Evolutionary conservation across 352 stramenopile species (phyloP), one percentile per base, ranked within the genome.

Genomic region (Globisporangium apiculatum): DNA sequence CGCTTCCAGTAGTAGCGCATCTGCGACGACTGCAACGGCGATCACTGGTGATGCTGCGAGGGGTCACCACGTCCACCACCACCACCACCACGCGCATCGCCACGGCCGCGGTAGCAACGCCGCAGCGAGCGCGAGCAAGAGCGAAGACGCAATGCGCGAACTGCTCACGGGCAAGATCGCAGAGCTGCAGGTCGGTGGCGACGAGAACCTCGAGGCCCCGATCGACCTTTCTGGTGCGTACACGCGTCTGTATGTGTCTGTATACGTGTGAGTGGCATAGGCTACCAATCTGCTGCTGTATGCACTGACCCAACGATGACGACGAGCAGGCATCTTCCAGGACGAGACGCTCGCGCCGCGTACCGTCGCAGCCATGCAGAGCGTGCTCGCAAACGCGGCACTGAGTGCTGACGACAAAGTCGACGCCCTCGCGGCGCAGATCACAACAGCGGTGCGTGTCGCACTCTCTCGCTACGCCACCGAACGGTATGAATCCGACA

Each of bases 101-200:
- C 66, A 72, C 53, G 50, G 55, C 35, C 62, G 65, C 54, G 54
- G 48, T 42, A 72, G 72, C 15, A 53, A 62, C 56, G 68, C 53
- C 37, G 54, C 35, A 69, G 58, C 55, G 18, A 70, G 57, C 45
- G 48, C 17, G 64, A 55, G 53, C 56, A 52, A 17, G 37, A 54
- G 15, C 1, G 83, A 89, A 53, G 81, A 87, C 41, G 72, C 76
- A 35, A 62, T 95, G 59, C 71, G 78, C n/a, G 83, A 95, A 42
- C 57, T 95, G 35, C 68, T 95, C 49, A 69, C 79, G 10, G 81
- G 81, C 42, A 95, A 95, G 62, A 95, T 95, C 55, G 85, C 83
- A 0, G 79, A 92, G 67, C 77, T 95, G 48, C 76, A 95, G 73
- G 75, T 95, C 47, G 85, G 85, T 40, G 80, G 78, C 50, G 79